These are phyloP conservation scores for Tulasnella sp. DNA, from an alignment of 768 basidiomycete genomes.

Conservation along the genomic window DNA sequence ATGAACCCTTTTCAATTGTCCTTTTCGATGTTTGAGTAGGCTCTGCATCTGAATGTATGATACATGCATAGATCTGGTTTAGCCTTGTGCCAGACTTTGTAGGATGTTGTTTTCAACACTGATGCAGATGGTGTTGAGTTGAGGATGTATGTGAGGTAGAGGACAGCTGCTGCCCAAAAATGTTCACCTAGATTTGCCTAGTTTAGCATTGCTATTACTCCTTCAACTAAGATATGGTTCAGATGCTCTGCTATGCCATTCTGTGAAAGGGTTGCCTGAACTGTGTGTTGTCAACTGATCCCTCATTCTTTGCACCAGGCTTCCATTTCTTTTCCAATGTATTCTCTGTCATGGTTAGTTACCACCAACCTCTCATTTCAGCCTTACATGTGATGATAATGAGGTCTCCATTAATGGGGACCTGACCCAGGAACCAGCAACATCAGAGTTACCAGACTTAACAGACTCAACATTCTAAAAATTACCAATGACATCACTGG, in stretches of 20 bases:
- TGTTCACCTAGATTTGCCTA: neutral
- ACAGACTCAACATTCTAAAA: too few species aligned
- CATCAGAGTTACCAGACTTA: too few species aligned
- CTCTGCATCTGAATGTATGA: slow-evolving; percentile 20
- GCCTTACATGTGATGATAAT: too few species aligned
- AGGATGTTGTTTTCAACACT: slow-evolving; percentile 15
- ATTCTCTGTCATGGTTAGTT: slow-evolving; percentile 34
- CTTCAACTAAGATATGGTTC: neutral
- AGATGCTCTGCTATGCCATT: slow-evolving; percentile 14
- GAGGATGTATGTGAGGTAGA: neutral
- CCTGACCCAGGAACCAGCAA: too few species aligned
- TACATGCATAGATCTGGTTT: slow-evolving; percentile 20
- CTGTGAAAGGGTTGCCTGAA: slow-evolving; percentile 8
- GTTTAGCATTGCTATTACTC: neutral
- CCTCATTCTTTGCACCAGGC: slow-evolving; percentile 11
- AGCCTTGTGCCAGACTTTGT: slow-evolving; percentile 12
- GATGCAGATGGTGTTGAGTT: slow-evolving; percentile 14
- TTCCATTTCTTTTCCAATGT: slow-evolving; percentile 20
- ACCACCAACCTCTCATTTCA: too few species aligned
- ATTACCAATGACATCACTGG: too few species aligned
- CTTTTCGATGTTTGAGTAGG: slow-evolving; percentile 19
- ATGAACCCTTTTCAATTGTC: slow-evolving; percentile 2
- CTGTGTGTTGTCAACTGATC: slow-evolving; percentile 13
- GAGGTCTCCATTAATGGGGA: too few species aligned
- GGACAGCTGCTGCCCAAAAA: slow-evolving; percentile 1